These are phyloP conservation scores for Aspergillus alliaceus DNA, from an alignment of 2,329 filamentous ascomycete genomes.

Conservation along the genomic window DNA sequence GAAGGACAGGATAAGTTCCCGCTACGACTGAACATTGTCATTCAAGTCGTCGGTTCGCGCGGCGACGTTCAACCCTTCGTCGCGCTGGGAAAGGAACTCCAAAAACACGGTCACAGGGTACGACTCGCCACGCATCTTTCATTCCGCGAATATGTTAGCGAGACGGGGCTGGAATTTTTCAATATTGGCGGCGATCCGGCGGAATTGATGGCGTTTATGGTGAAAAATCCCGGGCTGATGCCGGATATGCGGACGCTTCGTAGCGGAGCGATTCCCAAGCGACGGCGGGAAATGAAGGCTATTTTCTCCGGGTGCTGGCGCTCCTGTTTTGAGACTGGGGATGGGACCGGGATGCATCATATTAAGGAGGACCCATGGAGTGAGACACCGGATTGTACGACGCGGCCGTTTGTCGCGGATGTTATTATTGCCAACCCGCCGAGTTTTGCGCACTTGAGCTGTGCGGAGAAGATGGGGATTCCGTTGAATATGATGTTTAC, in stretches of 20 bases:
- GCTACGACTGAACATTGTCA: conserved; percentile 59
- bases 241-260: conserved; percentile 75
- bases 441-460: conserved; percentile 75
- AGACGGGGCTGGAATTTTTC: conserved; percentile 74
- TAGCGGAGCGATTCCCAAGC: conserved; percentile 73
- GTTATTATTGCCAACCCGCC: conserved; percentile 86
- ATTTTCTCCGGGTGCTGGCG: conserved; percentile 86
- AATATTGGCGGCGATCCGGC: conserved; percentile 73
- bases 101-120: conserved; percentile 69
- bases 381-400: conserved; percentile 43
- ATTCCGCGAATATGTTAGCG: conserved; percentile 68
- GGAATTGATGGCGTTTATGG: conserved; percentile 85
- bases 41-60: conserved; percentile 72
- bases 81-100: conserved; percentile 65
- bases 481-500: conserved; percentile 89
- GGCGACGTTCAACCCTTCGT: conserved; percentile 77
- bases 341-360: conserved; percentile 58
- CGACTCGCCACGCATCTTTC: conserved; percentile 70
- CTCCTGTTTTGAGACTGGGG: conserved; percentile 76
- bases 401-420: conserved; percentile 75
- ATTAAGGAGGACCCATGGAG: conserved; percentile 49
- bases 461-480: conserved; percentile 74
- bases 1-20: conserved; percentile 9
- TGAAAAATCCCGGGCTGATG: conserved; percentile 83
- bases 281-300: conserved; percentile 72